Base-by-base conservation (phyloP, 805 yeast genomes). In the Metschnikowia kofuensis region DNA sequence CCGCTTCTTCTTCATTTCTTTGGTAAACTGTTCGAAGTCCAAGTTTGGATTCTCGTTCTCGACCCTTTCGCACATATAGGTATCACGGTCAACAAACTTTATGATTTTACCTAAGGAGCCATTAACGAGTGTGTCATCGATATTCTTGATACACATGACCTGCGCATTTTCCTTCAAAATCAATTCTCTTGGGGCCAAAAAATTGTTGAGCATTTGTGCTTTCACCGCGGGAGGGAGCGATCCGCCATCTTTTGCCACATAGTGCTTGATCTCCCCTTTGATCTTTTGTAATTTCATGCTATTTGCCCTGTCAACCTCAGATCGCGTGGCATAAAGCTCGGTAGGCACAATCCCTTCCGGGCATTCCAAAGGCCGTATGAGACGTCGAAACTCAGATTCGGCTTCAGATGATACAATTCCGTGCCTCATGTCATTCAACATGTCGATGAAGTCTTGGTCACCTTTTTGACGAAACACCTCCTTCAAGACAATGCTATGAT, bases 71-170 rank as follows among this genome's bases (percentile, higher is more conserved):
- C 56, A 56, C 65, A 69, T 62, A 43, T 73, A 73, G 0, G 75
- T 72, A 45, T 71, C 70, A 40, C 68, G 61, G 53, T 73, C 75
- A 42, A 77, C 66, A 54, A 86, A 84, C 14, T 77, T 82, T 7
- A 81, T 56, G 1, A 94, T 85, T 35, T 76, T 80, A 0, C 99
- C 99, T 35, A 92, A 72, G 0, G 97, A 81, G 2, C 99, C 99
- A 68, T 94, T 94, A 37, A 94, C 98, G 35, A 94, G 70, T 9
- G 82, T 85, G 54, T 88, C 91, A 29, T 79, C 75, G 8, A 50
- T 47, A 63, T 94, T 94, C 59, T 87, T 89, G 55, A 94, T 69
- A 76, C 89, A 83, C 97, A 94, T 91, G 13, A 94, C 97, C 66
- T 94, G 99, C 0, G 97, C 95, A 35, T 89, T 89, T 47, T 80